phyloP scores from a whole-genome alignment of 345 rosid species.

The Adansonia digitata region DNA sequence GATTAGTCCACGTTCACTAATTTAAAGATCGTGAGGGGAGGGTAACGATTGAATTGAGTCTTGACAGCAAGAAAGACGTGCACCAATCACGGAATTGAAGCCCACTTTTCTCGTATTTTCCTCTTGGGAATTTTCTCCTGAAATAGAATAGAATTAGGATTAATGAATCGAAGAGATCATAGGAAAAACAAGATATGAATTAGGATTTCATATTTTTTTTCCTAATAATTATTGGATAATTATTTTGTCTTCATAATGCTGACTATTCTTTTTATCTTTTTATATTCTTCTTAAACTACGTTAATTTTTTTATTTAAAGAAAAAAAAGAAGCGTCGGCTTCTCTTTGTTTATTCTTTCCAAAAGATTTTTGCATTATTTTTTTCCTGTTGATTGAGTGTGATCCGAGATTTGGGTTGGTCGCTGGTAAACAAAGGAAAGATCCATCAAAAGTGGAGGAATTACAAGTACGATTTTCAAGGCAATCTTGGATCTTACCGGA shows the following conservation, averaged over 20 bases:
- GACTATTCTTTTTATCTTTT: neutral
- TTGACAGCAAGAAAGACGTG: constrained; percentile 1
- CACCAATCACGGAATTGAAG: constrained; percentile 31
- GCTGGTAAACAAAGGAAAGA: constrained; percentile 15
- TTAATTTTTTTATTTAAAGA: too few relatives aligned
- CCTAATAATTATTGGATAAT: too few relatives aligned
- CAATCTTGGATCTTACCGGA: constrained; percentile 18
- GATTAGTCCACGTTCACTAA: neutral
- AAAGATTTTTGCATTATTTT: too few relatives aligned
- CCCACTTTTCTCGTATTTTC: constrained; percentile 12
- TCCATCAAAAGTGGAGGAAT: constrained; percentile 21
- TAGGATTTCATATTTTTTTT: neutral
- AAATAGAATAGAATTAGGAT: neutral
- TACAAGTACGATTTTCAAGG: constrained; percentile 15
- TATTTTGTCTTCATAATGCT: neutral
- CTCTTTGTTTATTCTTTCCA: neutral
- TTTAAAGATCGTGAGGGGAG: neutral
- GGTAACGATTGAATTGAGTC: too few relatives aligned
- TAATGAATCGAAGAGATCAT: neutral
- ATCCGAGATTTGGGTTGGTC: constrained; percentile 20
- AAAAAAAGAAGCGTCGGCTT: too few relatives aligned
- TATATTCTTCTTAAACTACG: neutral
- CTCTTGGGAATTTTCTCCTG: constrained; percentile 4
- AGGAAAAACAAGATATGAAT: neutral
- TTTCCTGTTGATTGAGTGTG: neutral